A percentile compares a stretch with the other conserved stretches of the same genome.
Evolutionary conservation across 331 rosid genomes (phyloP).

Genomic region (Acacia pycnantha): DNA sequence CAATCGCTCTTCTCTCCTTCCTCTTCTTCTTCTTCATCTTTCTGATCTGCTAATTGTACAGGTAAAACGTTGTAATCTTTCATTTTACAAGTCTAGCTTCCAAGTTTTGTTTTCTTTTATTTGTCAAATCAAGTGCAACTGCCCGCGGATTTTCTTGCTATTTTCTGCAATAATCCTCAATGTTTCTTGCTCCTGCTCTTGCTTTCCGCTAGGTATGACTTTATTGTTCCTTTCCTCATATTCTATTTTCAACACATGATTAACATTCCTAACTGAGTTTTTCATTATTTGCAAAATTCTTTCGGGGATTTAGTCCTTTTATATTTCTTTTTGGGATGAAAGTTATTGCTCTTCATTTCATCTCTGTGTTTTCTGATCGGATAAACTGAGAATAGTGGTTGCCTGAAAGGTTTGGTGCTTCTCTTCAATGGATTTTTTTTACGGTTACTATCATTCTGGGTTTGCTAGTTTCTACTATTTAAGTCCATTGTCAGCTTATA

Average conservation of each 20-base stretch:
- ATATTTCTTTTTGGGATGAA: background rate
- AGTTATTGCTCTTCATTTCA: background rate
- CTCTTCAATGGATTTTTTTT: background rate
- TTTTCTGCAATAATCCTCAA: background rate
- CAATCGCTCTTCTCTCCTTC: constrained; percentile 16
- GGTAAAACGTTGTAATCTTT: constrained; percentile 45
- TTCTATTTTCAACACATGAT: background rate
- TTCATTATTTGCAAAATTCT: background rate
- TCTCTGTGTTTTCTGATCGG: constrained; percentile 6
- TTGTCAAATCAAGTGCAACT: constrained; percentile 17
- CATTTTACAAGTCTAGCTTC: constrained; percentile 20
- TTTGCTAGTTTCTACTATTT: background rate
- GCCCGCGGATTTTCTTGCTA: constrained; percentile 17
- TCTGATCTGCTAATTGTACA: constrained; percentile 45
- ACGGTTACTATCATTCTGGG: background rate
- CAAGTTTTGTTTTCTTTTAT: constrained; percentile 3
- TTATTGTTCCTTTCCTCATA: background rate
- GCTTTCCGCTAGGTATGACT: constrained; percentile 14
- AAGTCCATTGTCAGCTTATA: background rate
- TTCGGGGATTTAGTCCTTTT: background rate
- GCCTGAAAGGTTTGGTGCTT: background rate
- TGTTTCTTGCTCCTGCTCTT: constrained; percentile 16
- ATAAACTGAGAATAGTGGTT: background rate
- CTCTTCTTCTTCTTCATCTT: constrained; percentile 25
- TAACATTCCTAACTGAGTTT: background rate